These are phyloP conservation scores for Globisporangium lucens DNA, from an alignment of 352 stramenopile genomes.

Conservation along the genomic window DNA sequence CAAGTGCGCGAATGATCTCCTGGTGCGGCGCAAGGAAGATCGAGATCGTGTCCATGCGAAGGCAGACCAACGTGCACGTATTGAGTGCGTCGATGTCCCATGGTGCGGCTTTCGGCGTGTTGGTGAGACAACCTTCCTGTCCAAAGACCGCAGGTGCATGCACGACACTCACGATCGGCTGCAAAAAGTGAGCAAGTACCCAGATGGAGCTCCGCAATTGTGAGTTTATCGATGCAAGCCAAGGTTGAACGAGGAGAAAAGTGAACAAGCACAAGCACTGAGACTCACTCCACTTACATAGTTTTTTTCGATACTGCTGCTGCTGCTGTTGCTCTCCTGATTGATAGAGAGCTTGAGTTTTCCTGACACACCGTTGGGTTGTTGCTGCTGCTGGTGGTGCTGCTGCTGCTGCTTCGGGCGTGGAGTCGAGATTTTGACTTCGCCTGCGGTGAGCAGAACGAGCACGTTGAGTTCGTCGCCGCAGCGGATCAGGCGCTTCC, in stretches of 20 bases:
- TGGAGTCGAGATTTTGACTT: conserved; percentile 58
- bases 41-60: conserved; percentile 54
- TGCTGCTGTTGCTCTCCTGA: conserved; percentile 1
- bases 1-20: conserved; percentile 47
- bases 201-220: background rate
- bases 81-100: conserved; percentile 66
- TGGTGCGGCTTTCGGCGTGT: conserved; percentile 29
- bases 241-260: background rate
- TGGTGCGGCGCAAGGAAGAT: conserved; percentile 50
- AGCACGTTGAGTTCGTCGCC: conserved; percentile 61
- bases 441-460: conserved; percentile 57
- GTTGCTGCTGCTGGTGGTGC: background rate
- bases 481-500: conserved; percentile 39
- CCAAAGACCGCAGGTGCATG: conserved; percentile 66
- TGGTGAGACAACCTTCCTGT: conserved; percentile 54
- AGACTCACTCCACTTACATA: conserved; percentile 9
- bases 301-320: background rate
- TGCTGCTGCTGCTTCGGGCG: conserved; percentile 4
- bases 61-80: conserved; percentile 52
- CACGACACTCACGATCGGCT: conserved; percentile 57
- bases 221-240: background rate
- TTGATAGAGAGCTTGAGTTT: conserved; percentile 10
- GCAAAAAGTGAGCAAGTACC: background rate
- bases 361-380: background rate
- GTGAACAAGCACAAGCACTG: background rate